A percentile compares a stretch with the other conserved stretches of the same genome.
These are phyloP conservation scores for Globomyces pollinis-pini DNA, from an alignment of 192 early-diverging fungal genomes.

Conservation along the genomic window DNA sequence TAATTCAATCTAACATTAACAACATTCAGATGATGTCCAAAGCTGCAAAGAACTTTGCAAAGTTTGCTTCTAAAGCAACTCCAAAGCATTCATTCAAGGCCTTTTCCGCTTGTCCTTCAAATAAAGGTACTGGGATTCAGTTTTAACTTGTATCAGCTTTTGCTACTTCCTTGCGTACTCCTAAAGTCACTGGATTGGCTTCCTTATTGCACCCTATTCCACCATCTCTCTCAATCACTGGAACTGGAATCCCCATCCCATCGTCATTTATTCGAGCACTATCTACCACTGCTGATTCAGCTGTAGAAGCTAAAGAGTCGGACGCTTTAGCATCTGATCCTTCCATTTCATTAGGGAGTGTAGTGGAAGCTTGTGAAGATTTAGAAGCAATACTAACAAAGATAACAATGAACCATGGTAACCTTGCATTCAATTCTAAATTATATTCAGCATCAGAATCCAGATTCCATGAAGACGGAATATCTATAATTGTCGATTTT, in stretches of 20 bases:
- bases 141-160: neutral
- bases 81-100: neutral
- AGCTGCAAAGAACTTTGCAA: neutral
- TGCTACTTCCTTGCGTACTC: neutral
- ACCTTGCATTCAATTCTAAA: neutral
- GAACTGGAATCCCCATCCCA: too few relatives aligned
- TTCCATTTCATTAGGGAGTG: neutral
- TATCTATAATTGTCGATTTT: slow-evolving; percentile 9
- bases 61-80: neutral
- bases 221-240: neutral
- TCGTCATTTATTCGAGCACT: neutral
- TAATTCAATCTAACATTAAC: too few relatives aligned
- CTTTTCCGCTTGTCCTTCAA: neutral
- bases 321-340: neutral
- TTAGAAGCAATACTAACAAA: slow-evolving; percentile 11
- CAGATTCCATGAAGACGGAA: neutral
- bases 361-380: slow-evolving; percentile 7
- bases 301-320: too few relatives aligned
- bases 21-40: neutral
- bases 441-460: slow-evolving; percentile 5
- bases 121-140: neutral
- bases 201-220: neutral
- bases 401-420: neutral
- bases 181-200: neutral
- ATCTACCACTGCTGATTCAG: neutral